Conservation (phyloP, 805 yeast species). For the Torulaspora gathmanii region DNA sequence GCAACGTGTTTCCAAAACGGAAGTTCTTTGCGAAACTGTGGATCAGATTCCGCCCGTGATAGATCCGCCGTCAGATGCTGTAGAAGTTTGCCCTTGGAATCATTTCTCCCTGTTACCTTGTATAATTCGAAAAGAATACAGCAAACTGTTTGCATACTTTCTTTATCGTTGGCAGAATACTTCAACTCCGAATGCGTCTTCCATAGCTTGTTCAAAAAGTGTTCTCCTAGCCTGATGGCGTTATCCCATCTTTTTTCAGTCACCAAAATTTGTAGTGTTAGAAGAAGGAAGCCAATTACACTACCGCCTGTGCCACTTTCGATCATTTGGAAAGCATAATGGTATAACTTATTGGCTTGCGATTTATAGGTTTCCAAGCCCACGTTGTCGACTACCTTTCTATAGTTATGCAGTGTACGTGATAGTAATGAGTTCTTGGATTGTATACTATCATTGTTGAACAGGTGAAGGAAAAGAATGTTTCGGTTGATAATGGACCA, state of each 20-base stretch:
- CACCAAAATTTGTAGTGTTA: conserved; percentile 29
- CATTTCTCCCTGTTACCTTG: conserved; percentile 19
- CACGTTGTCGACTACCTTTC: conserved; percentile 22
- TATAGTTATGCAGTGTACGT: conserved; percentile 24
- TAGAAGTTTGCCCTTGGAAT: conserved; percentile 21
- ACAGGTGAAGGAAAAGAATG: conserved; percentile 24
- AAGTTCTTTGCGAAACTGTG: conserved; percentile 6
- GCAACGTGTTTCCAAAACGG: conserved; percentile 32
- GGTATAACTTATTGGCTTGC: conserved; percentile 31
- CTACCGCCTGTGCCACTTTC: conserved; percentile 21
- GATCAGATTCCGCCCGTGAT: neutral
- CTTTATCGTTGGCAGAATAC: neutral
- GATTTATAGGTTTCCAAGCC: conserved; percentile 28
- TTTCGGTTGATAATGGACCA: conserved; percentile 25
- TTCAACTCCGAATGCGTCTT: neutral
- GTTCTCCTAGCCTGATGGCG: conserved; percentile 29
- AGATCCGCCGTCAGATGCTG: conserved; percentile 9
- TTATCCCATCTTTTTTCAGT: conserved; percentile 29
- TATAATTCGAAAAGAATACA: conserved; percentile 29
- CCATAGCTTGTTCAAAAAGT: conserved; percentile 18
- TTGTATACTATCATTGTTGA: conserved; percentile 24
- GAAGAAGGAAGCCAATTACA: conserved; percentile 23
- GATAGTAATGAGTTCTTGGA: conserved; percentile 20
- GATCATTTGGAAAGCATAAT: conserved; percentile 21
- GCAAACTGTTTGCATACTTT: conserved; percentile 11